phyloP scores from a whole-genome alignment of 441 rosid species.

The Dalechampia spathulata region DNA sequence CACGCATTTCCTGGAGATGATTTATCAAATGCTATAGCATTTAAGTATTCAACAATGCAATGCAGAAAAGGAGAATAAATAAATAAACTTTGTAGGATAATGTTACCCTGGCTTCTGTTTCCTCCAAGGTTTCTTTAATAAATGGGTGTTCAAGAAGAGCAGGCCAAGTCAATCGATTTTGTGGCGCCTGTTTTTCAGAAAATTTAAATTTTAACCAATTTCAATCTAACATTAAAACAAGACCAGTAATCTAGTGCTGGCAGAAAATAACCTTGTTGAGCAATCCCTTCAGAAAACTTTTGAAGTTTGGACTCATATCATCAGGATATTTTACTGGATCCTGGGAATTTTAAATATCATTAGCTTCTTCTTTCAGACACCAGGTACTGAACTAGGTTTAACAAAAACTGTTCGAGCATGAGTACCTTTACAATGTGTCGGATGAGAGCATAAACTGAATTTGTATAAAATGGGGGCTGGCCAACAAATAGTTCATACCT shows the following conservation, averaged over 20 bases:
- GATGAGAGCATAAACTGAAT: conserved; percentile 96
- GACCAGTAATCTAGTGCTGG: conserved; percentile 1
- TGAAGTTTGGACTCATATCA: conserved; percentile 79
- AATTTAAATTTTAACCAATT: no score
- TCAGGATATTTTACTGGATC: conserved; percentile 98
- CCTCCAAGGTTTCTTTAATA: conserved; percentile 65
- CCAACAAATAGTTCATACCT: conserved; percentile 98
- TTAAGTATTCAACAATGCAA: no score
- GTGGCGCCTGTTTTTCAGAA: conserved; percentile 66
- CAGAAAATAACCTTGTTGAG: conserved; percentile 68
- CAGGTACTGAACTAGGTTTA: conserved; percentile 1
- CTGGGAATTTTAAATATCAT: conserved; percentile 38
- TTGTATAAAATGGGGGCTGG: conserved; percentile 96
- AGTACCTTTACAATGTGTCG: conserved; percentile 93
- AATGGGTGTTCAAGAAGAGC: conserved; percentile 94
- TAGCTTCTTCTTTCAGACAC: conserved; percentile 21
- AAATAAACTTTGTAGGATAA: conserved; percentile 10
- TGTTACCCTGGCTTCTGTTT: conserved; percentile 66
- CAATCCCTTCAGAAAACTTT: conserved; percentile 89
- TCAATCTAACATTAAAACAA: conserved; percentile 2
- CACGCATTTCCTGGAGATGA: conserved; percentile 41
- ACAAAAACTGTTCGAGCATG: conserved; percentile 1
- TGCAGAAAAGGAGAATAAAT: not conserved
- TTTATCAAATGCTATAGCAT: not conserved
- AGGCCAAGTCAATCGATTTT: conserved; percentile 91